Evolutionary conservation across 2,329 filamentous ascomycete species (phyloP).

Genomic region (Exophiala alcalophila): DNA sequence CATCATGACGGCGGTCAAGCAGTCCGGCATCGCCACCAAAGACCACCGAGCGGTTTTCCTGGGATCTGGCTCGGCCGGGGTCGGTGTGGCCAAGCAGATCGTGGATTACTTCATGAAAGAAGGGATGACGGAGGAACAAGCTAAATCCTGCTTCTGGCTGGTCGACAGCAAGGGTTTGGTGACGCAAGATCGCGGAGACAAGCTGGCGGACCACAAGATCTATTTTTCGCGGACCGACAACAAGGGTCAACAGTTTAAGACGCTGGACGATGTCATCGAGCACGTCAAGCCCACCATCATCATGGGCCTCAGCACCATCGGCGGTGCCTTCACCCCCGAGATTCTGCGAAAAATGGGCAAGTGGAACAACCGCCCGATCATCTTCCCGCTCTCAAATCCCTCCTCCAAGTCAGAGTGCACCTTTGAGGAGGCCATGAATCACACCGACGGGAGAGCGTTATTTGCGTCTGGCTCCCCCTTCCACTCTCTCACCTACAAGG

Average conservation of each 20-base stretch:
- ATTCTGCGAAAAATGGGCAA: conserved; percentile 65
- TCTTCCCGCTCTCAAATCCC: conserved; percentile 96
- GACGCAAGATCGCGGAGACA: conserved; percentile 87
- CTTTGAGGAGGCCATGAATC: conserved; percentile 85
- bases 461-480: conserved; percentile 97
- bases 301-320: conserved; percentile 90
- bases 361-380: conserved; percentile 75
- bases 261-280: conserved; percentile 85
- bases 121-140: conserved; percentile 82
- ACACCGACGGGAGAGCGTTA: conserved; percentile 87
- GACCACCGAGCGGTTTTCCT: conserved; percentile 96
- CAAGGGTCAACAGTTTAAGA: conserved; percentile 65
- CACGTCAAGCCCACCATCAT: conserved; percentile 93
- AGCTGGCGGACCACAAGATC: conserved; percentile 81
- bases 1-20: conserved; percentile 72
- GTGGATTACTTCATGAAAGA: conserved; percentile 95
- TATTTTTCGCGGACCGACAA: conserved; percentile 67
- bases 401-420: conserved; percentile 96
- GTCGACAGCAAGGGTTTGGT: conserved; percentile 97
- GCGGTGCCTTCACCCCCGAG: conserved; percentile 87
- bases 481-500: conserved; percentile 66
- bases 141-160: conserved; percentile 90
- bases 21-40: conserved; percentile 77
- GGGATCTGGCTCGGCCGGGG: conserved; percentile 90
- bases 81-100: conserved; percentile 96